A percentile compares a stretch with the other conserved stretches of the same genome.
These are phyloP conservation scores for Rhodotorula sp. DNA, from an alignment of 1,284 basidiomycete genomes.

Conservation along the genomic window DNA sequence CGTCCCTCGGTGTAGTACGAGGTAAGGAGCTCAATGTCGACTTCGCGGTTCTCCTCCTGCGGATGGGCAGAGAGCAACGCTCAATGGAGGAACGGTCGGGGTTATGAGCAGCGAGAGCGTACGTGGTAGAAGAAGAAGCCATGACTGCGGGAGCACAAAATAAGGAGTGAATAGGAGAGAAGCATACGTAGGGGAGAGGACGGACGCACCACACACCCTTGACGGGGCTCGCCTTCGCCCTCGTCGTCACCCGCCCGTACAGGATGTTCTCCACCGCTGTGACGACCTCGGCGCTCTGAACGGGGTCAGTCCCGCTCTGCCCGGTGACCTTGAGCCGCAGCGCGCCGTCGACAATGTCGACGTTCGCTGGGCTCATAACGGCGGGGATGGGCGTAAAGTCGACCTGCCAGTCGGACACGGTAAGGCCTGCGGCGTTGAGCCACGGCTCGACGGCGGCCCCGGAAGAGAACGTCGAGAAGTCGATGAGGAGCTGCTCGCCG, in stretches of 20 bases:
- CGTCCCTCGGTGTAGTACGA: slow-evolving; percentile 15
- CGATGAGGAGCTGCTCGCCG: slow-evolving; percentile 2
- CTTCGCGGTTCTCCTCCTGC: slow-evolving; percentile 4
- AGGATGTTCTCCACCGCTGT: neutral
- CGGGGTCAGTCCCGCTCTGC: neutral
- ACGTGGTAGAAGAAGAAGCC: slow-evolving; percentile 6
- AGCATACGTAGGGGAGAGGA: neutral
- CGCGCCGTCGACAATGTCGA: slow-evolving; percentile 17
- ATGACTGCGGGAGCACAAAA: neutral
- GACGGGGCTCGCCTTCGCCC: slow-evolving; percentile 14
- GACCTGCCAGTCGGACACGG: neutral
- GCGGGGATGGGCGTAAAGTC: slow-evolving; percentile 1
- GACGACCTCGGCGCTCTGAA: slow-evolving; percentile 10
- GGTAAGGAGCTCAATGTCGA: slow-evolving; percentile 24
- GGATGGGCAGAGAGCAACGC: neutral
- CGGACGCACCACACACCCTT: slow-evolving; percentile 10
- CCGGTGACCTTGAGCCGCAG: slow-evolving; percentile 7
- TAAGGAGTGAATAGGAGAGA: rapidly evolving
- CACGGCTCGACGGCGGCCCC: neutral
- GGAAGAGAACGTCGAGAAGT: neutral
- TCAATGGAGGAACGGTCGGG: too few relatives aligned
- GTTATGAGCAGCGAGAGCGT: too few relatives aligned
- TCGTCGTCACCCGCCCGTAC: slow-evolving; percentile 17
- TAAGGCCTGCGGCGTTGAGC: neutral
- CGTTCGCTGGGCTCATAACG: slow-evolving; percentile 3